Evolutionary conservation across 257 asterid species (phyloP).

Genomic region (Solanum phureja): DNA sequence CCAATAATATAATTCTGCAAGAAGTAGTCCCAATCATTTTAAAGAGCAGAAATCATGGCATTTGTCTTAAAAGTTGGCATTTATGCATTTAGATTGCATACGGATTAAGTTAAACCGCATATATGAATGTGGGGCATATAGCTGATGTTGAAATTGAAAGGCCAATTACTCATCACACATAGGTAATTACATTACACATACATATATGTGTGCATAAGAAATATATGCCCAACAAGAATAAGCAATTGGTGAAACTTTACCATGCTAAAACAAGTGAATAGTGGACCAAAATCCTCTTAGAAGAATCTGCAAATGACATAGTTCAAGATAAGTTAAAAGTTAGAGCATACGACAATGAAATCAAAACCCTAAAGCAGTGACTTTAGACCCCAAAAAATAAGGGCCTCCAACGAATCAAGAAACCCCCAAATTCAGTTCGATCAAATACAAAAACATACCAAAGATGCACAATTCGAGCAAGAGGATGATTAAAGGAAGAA

Average conservation of each 20-base stretch:
- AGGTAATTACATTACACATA: neutral
- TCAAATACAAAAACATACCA: neutral
- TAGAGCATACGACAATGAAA: neutral
- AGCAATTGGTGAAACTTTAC: constrained; percentile 3
- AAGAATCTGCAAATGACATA: neutral
- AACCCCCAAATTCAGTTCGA: neutral
- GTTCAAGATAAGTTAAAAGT: neutral
- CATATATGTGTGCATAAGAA: neutral
- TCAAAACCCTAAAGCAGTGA: neutral
- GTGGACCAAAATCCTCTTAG: neutral
- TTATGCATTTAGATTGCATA: neutral
- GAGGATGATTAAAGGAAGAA: neutral
- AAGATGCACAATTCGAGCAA: neutral
- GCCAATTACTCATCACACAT: neutral
- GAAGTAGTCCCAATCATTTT: neutral
- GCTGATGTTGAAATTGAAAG: neutral
- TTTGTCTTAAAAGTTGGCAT: neutral
- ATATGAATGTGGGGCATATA: neutral
- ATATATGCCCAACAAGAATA: neutral
- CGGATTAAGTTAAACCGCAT: neutral
- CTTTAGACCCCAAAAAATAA: neutral
- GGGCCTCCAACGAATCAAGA: neutral
- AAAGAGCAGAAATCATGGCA: neutral
- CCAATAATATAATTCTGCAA: constrained; percentile 78
- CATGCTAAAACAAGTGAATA: neutral